Evolutionary conservation across 495 filamentous ascomycete species (phyloP), one percentile per base, ranked within the genome.

Genomic region (Xylaria acuta): DNA sequence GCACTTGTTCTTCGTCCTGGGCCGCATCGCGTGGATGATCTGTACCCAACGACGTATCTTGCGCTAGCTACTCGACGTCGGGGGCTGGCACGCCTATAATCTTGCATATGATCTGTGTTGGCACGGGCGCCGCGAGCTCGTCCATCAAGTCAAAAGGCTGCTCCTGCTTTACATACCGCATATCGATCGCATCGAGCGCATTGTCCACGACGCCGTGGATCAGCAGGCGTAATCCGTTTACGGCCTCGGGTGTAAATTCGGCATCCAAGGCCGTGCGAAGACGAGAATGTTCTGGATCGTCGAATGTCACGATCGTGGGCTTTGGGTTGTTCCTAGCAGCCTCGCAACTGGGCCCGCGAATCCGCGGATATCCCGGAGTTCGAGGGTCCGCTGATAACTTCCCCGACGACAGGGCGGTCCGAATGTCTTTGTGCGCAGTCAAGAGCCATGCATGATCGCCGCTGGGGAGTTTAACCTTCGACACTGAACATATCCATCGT

Each of bases 351-450:
- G 34, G 11, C 11, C 40, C 9, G 62, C 76, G 32, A 77, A 86
- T 76, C 73, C 86, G 82, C 11, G 85, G 84, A 63, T 86, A 86
- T 1, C 85, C 84, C 3, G 82, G 80, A 9, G 56, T 36, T 25
- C 14, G 5, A 62, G 51, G 41, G 27, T 79, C 80, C 63, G 83
- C 83, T 22, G 82, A 84, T 12, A 84, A 71, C 43, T 81, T 75
- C 27, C 76, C 58, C 47, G 85, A 84, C 4, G 83, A 82, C 41
- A 83, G 77, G 4, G 84, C 83, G 60, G 71, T 73, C 69, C 80
- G 81, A 25, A 85, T 79, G 69, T 86, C 84, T 56, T 77, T 74
- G 72, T 87, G 78, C 77, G 85, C 84, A 30, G 82, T 80, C 20
- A 84, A 79, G 12, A 86, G 71, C 83, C 84, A 87, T 6, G 83